phyloP scores from a whole-genome alignment of 2,329 filamentous ascomycete species.

The Trichoderma breve region DNA sequence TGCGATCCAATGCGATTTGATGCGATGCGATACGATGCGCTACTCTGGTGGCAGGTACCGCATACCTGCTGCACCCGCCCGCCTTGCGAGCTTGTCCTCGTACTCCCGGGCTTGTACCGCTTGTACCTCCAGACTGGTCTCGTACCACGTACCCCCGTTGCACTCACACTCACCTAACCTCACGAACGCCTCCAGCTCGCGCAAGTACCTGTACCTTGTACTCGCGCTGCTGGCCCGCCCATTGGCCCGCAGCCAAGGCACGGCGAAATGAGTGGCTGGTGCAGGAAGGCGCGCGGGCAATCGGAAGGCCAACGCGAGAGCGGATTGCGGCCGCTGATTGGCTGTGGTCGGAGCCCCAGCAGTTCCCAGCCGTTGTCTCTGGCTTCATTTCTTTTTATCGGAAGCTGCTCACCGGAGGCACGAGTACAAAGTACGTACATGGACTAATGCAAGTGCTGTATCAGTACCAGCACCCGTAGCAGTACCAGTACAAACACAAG shows the following conservation, averaged over 20 bases:
- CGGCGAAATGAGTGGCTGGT: conserved; percentile 19
- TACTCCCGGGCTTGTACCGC: background rate
- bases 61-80: conserved; percentile 11
- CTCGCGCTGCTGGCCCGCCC: background rate
- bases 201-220: background rate
- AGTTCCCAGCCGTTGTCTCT: background rate
- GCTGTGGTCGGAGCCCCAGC: background rate
- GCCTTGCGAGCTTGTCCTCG: background rate
- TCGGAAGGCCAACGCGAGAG: conserved; percentile 3
- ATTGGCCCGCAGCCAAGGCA: conserved; percentile 1
- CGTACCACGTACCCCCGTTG: background rate
- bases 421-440: background rate
- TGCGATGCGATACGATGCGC: background rate
- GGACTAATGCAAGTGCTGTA: conserved; percentile 1
- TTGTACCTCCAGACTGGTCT: background rate
- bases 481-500: background rate
- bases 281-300: conserved; percentile 14
- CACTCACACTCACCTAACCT: background rate
- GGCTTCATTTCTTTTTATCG: conserved; percentile 1
- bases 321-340: background rate
- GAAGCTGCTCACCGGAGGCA: conserved; percentile 3
- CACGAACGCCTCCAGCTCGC: conserved; percentile 9
- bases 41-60: background rate
- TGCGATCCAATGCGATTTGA: background rate
- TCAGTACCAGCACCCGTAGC: background rate